These are phyloP conservation scores for Paraurostyla sp. DNA, from an alignment of 73 alveolate genomes.

Conservation along the genomic window DNA sequence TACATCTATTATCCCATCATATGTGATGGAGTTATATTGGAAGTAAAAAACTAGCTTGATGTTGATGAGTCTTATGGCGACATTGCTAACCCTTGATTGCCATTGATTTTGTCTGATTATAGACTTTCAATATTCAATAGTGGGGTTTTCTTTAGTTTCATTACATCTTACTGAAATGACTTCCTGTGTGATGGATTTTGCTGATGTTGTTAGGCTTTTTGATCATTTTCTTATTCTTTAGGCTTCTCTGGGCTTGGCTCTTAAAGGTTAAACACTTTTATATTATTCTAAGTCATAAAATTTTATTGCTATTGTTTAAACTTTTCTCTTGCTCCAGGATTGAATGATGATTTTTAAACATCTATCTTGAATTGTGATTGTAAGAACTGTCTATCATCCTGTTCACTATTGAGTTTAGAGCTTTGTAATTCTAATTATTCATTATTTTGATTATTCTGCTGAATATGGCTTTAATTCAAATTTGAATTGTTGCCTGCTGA, in stretches of 20 bases:
- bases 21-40: conserved; percentile 22
- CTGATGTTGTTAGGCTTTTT: neutral
- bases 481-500: neutral
- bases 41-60: neutral
- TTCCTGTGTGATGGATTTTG: too few species aligned
- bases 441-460: neutral
- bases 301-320: neutral
- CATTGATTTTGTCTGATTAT: conserved; percentile 14
- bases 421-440: neutral
- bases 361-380: conserved; percentile 9
- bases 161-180: conserved; percentile 27
- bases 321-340: neutral
- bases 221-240: neutral
- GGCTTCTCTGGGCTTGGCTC: neutral
- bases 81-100: neutral
- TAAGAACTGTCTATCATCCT: neutral
- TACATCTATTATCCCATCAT: neutral
- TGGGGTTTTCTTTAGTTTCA: conserved; percentile 20
- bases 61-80: conserved; percentile 28
- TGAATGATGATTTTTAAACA: conserved; percentile 28
- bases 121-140: conserved; percentile 4
- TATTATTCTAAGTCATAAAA: neutral
- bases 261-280: neutral
- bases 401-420: neutral
- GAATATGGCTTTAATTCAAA: neutral